Base-by-base conservation (phyloP, 495 filamentous ascomycete species). In the Hypomontagnella submonticulosa region DNA sequence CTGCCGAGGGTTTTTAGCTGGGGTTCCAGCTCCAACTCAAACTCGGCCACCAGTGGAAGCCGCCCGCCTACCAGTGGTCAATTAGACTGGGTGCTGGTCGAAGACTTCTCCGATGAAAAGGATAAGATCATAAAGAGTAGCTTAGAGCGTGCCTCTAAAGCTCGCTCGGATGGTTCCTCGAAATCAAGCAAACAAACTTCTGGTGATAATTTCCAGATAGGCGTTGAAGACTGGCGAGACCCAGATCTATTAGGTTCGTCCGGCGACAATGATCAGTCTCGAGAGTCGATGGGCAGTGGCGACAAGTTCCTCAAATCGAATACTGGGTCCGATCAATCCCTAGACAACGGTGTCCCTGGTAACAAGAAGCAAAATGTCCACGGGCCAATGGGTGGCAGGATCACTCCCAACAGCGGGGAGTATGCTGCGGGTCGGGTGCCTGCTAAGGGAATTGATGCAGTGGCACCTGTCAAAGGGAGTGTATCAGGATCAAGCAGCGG, bases 161-260 rank as follows among this genome's bases (percentile, higher is more conserved):
- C 59, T 43, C 65, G 61, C 37, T 60, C 71, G 61, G 53, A 72
- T 44, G 50, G 60, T 47, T 52, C 33, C 61, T 54, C 57, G 27
- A 61, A 57, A 23, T 43, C 68, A 49, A 49, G 40, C 2, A 57
- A 50, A 11, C 57, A 72, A 65, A 30, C 73, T 6, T 38, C 81
- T 40, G 81, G 77, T 6, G 91, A 93, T 76, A 87, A 84, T 52
- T 97, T 96, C 74, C 86, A 91, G n/a, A 97, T 96, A 72, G 92
- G 92, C 2, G 88, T 96, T 10, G 92, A 97, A 62, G 92, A 97
- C 67, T 96, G 92, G 92, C 87, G 92, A 56, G 92, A 96, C 70
- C 90, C 91, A 3, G 92, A 96, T 70, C 79, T 96, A 13, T 83
- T 92, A 44, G 71, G 70, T 0, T 38, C 50, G 23, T 49, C 74